These are phyloP conservation scores for Penicillium sp. DNA, from an alignment of 2,329 filamentous ascomycete genomes.

Conservation along the genomic window DNA sequence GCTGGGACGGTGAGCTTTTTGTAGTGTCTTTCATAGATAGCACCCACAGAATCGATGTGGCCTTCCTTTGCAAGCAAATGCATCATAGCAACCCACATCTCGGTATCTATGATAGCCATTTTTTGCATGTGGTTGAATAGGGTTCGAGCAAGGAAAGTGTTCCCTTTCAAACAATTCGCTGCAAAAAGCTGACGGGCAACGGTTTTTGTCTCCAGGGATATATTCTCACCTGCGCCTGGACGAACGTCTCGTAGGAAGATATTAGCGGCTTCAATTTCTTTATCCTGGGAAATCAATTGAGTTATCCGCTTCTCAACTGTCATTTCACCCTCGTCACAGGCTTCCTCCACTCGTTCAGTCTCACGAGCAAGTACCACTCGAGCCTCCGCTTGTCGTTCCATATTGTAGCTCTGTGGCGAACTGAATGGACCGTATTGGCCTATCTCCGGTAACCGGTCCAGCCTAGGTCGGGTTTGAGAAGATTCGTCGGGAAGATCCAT, in stretches of 20 bases:
- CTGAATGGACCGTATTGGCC: not conserved
- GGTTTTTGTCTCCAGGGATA: conserved; percentile 33
- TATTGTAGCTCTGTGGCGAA: not conserved
- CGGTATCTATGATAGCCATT: conserved; percentile 34
- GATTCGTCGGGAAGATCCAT: not conserved
- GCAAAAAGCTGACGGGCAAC: conserved; percentile 39
- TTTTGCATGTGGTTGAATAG: conserved; percentile 41
- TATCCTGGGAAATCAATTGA: conserved; percentile 30
- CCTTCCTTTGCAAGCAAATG: conserved; percentile 40
- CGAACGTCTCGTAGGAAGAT: conserved; percentile 37
- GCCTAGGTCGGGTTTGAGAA: not conserved
- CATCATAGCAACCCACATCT: conserved; percentile 44
- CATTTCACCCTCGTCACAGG: conserved; percentile 1
- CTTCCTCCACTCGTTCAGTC: conserved; percentile 9
- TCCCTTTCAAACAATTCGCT: conserved; percentile 41
- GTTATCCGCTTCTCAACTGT: conserved; percentile 28
- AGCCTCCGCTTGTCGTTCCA: conserved; percentile 6
- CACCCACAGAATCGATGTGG: conserved; percentile 41
- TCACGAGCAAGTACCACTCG: conserved; percentile 17
- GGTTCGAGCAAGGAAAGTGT: conserved; percentile 43
- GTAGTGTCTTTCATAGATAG: conserved; percentile 34
- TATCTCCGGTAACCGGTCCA: not conserved
- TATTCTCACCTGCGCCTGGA: conserved; percentile 17
- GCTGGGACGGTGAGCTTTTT: conserved; percentile 33
- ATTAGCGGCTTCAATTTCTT: conserved; percentile 42